phyloP scores from a whole-genome alignment of 2,329 filamentous ascomycete species.

The Clonostachys rhizophaga region DNA sequence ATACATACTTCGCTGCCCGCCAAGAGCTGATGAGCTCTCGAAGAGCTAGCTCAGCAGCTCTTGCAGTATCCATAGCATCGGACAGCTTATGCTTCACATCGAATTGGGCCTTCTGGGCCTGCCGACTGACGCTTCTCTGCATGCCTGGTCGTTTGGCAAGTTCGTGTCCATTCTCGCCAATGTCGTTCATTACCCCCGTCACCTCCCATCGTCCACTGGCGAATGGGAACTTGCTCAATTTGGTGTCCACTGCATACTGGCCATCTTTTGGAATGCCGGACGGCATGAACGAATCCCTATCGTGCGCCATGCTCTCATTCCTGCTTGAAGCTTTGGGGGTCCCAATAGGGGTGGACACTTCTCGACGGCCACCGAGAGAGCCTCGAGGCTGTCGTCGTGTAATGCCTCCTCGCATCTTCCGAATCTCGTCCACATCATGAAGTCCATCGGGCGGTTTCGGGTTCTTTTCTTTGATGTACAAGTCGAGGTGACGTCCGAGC shows the following conservation, averaged over 20 bases:
- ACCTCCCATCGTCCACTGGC: conserved; percentile 64
- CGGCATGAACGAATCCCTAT: conserved; percentile 18
- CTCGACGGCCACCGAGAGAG: conserved; percentile 46
- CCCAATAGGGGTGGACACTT: conserved; percentile 49
- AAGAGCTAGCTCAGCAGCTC: conserved; percentile 79
- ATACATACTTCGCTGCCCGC: conserved; percentile 75
- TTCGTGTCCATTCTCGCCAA: conserved; percentile 35
- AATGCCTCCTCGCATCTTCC: conserved; percentile 76
- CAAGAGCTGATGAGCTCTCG: conserved; percentile 78
- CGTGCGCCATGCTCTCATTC: conserved; percentile 31
- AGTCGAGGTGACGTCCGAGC: conserved; percentile 86
- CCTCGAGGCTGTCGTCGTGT: conserved; percentile 78
- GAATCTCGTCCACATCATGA: conserved; percentile 87
- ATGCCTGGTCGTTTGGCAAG: conserved; percentile 21
- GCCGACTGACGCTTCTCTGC: conserved; percentile 42
- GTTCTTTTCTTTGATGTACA: conserved; percentile 92
- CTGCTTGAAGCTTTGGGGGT: conserved; percentile 38
- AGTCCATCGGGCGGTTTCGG: conserved; percentile 82
- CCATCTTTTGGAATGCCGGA: conserved; percentile 34
- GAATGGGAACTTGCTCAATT: conserved; percentile 48
- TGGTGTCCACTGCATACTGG: conserved; percentile 35
- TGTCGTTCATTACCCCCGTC: conserved; percentile 74
- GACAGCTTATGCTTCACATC: conserved; percentile 59
- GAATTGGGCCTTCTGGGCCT: conserved; percentile 55
- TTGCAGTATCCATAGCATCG: conserved; percentile 73